Percentiles rank a stretch among this genome's conserved stretches.
Evolutionary conservation across 306 rosid genomes (phyloP).

Genomic region (Cucurbita argyrosperma): DNA sequence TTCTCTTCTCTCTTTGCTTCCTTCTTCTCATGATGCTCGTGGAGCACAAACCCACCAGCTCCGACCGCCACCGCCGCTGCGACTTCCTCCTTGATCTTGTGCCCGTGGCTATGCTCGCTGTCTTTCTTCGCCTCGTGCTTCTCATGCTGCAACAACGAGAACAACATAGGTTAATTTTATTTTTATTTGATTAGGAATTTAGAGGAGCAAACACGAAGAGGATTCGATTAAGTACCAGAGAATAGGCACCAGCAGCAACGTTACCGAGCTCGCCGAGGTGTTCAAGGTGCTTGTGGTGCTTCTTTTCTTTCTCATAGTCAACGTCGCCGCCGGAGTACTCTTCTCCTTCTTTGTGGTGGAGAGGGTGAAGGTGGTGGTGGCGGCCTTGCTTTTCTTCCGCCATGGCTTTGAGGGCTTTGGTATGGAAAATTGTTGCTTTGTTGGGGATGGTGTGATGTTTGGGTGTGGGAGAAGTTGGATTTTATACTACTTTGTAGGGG

Average conservation of each 20-base stretch:
- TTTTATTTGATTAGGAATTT: neutral
- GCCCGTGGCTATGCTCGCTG: constrained; percentile 49
- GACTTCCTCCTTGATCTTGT: constrained; percentile 67
- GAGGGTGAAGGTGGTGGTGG: constrained; percentile 19
- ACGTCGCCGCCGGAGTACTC: neutral
- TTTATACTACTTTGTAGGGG: neutral
- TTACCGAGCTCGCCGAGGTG: constrained; percentile 34
- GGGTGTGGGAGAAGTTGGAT: neutral
- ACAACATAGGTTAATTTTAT: neutral
- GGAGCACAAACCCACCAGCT: constrained; percentile 56
- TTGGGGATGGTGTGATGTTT: neutral
- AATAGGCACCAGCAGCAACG: constrained; percentile 46
- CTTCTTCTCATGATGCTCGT: constrained; percentile 64
- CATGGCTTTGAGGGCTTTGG: constrained; percentile 12
- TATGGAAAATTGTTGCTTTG: too few relatives aligned
- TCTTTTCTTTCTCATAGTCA: constrained; percentile 58
- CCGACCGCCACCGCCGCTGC: constrained; percentile 54
- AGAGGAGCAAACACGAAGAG: neutral
- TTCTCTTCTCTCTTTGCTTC: constrained; percentile 43
- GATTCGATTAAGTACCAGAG: constrained; percentile 28
- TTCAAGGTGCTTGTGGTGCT: constrained; percentile 57
- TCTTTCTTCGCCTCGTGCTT: constrained; percentile 52
- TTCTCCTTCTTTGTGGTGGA: constrained; percentile 38
- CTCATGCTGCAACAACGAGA: constrained; percentile 24
- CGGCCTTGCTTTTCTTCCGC: constrained; percentile 35